A percentile compares a stretch with the other conserved stretches of the same genome.
These are phyloP conservation scores for Fusarium sp. DNA, from an alignment of 2,329 filamentous ascomycete genomes.

Conservation along the genomic window DNA sequence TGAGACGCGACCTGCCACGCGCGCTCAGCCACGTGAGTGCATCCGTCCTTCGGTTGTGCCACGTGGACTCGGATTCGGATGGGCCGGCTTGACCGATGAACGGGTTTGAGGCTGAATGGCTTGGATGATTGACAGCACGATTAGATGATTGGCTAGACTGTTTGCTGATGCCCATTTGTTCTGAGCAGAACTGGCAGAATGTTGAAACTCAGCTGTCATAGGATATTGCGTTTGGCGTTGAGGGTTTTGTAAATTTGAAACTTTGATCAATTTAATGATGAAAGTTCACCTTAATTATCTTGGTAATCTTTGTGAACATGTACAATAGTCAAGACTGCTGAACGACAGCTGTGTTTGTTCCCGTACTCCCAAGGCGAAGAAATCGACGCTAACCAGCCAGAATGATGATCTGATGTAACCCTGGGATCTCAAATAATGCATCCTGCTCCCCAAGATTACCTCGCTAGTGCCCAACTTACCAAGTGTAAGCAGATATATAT, in stretches of 20 bases:
- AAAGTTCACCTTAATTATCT: fast-evolving
- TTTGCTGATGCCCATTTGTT: fast-evolving
- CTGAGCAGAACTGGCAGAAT: neutral
- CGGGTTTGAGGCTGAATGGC: neutral
- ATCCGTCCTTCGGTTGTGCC: neutral
- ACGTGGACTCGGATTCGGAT: neutral
- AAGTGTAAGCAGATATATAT: neutral
- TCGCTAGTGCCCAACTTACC: neutral
- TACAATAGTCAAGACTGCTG: neutral
- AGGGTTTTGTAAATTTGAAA: fast-evolving
- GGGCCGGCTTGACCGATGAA: neutral
- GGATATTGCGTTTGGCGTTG: neutral
- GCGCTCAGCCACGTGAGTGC: neutral
- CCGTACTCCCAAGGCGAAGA: neutral
- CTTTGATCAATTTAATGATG: fast-evolving
- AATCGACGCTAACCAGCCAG: neutral
- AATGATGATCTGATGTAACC: neutral
- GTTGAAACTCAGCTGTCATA: neutral
- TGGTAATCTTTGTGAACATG: neutral
- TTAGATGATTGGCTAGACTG: neutral
- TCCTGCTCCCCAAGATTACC: neutral
- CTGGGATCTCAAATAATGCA: neutral
- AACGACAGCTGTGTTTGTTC: neutral
- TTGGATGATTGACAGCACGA: neutral
- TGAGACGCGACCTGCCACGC: neutral